These are phyloP conservation scores for Gilbertella persicaria DNA, from an alignment of 371 early-diverging fungal species.

Conservation along the genomic window DNA sequence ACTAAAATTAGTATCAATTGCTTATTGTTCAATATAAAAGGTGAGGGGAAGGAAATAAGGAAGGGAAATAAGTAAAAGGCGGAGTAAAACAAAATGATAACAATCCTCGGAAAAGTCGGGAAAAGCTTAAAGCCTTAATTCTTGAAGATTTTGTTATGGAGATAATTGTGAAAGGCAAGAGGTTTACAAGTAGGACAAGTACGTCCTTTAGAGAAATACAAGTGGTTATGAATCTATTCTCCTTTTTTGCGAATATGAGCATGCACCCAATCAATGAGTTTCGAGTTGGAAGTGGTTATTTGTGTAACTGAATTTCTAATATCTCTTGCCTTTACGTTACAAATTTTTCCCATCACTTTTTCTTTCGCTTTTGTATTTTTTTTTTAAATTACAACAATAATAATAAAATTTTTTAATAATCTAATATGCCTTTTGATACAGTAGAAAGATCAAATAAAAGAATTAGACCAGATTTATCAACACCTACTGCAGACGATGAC, in stretches of 20 bases:
- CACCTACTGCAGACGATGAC: constrained; percentile 16
- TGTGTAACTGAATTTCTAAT: constrained; percentile 18
- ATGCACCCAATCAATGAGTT: constrained; percentile 6
- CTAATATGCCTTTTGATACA: constrained; percentile 32
- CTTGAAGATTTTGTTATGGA: no score
- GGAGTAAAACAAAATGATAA: constrained; percentile 6
- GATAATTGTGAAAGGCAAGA: no score
- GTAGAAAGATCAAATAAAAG: constrained; percentile 29
- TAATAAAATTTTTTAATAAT: constrained; percentile 1
- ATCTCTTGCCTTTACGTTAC: constrained; percentile 6
- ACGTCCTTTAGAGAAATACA: background rate
- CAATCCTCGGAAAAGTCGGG: constrained; percentile 19
- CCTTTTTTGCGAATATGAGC: background rate
- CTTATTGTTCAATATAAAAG: background rate
- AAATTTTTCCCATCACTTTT: constrained; percentile 28
- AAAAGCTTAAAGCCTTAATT: background rate
- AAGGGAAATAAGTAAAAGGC: background rate
- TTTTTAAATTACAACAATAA: background rate
- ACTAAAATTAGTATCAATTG: background rate
- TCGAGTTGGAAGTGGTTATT: constrained; percentile 21
- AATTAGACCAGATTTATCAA: constrained; percentile 14
- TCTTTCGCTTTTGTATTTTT: constrained; percentile 9
- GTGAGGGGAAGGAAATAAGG: background rate
- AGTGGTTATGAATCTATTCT: background rate
- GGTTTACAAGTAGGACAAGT: constrained; percentile 3